Conservation (phyloP, 106 monocot species). For the Amphibolis antarctica region DNA sequence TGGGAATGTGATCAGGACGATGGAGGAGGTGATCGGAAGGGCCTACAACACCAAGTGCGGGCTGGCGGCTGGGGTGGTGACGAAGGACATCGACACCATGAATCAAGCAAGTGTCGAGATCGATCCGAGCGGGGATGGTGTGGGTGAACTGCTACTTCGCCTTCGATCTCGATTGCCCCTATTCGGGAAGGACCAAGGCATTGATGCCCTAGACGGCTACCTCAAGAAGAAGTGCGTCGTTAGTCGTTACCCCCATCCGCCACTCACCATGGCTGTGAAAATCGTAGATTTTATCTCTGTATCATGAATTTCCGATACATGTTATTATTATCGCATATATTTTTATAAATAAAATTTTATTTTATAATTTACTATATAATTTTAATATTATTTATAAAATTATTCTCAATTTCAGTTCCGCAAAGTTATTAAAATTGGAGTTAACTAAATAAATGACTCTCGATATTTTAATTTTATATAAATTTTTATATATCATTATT, state of each 20-base stretch:
- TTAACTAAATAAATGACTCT: too few relatives aligned
- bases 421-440: too few relatives aligned
- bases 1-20: slow-evolving; percentile 25
- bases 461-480: too few relatives aligned
- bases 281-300: too few relatives aligned
- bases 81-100: slow-evolving; percentile 47
- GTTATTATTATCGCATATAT: too few relatives aligned
- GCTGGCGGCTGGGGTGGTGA: slow-evolving; percentile 57
- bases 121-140: slow-evolving; percentile 27
- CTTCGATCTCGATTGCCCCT: slow-evolving; percentile 31
- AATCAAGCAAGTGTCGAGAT: slow-evolving; percentile 46
- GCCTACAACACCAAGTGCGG: slow-evolving; percentile 54
- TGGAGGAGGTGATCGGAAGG: slow-evolving; percentile 63
- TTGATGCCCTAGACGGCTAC: slow-evolving; percentile 32
- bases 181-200: slow-evolving; percentile 34
- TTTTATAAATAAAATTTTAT: too few relatives aligned
- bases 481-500: too few relatives aligned
- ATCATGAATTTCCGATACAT: background rate
- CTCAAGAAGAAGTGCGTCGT: slow-evolving; percentile 38
- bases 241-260: slow-evolving; percentile 42
- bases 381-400: too few relatives aligned
- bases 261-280: slow-evolving; percentile 44
- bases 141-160: slow-evolving; percentile 57
- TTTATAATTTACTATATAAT: too few relatives aligned
- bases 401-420: too few relatives aligned